phyloP scores from a whole-genome alignment of 2,329 filamentous ascomycete species.

The Cordyceps cicadae region DNA sequence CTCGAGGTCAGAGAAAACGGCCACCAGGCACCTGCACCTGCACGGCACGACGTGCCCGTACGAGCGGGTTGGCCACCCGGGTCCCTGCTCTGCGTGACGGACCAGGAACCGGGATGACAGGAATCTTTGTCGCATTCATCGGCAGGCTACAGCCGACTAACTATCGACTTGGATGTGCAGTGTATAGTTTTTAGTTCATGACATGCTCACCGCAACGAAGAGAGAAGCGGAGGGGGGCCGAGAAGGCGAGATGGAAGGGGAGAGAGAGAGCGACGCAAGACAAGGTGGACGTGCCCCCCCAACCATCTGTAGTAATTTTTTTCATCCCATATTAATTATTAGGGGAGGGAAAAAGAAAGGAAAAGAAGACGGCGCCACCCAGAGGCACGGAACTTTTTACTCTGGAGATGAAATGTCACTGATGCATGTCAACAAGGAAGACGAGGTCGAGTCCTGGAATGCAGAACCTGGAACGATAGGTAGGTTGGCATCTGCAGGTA shows the following conservation, averaged over 20 bases:
- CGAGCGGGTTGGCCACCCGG: no score
- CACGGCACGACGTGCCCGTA: no score
- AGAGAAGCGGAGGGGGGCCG: neutral
- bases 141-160: no score
- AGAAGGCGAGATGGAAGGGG: neutral
- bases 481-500: neutral
- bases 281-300: neutral
- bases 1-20: no score
- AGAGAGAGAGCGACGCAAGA: neutral
- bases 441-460: neutral
- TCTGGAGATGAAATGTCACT: neutral
- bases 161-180: no score
- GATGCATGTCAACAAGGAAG: neutral
- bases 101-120: no score
- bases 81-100: no score
- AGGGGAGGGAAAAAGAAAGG: no score
- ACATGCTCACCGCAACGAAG: neutral
- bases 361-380: neutral
- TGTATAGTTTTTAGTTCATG: no score
- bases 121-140: no score
- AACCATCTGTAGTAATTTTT: neutral
- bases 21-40: no score
- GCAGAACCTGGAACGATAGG: neutral
- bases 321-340: neutral
- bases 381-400: neutral